A percentile compares a stretch with the other conserved stretches of the same genome.
These are phyloP conservation scores for Neonectria faginata DNA, from an alignment of 2,329 filamentous ascomycete species.

Conservation along the genomic window DNA sequence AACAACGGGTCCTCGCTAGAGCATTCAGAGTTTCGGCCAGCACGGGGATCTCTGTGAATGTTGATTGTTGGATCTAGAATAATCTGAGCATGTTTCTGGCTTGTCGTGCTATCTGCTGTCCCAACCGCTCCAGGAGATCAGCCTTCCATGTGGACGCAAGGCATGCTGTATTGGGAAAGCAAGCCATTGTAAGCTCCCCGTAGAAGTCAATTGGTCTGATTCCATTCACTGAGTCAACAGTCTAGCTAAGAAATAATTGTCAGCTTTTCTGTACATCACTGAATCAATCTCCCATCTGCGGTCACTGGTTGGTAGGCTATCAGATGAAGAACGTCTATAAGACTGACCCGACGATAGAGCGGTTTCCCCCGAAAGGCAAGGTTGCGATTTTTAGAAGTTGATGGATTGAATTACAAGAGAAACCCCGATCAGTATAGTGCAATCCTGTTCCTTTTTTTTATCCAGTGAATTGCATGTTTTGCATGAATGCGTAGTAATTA, in stretches of 20 bases:
- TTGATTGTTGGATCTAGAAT: conserved; percentile 33
- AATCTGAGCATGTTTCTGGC: conserved; percentile 28
- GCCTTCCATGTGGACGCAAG: conserved; percentile 29
- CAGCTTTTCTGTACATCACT: not conserved
- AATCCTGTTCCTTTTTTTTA: not conserved
- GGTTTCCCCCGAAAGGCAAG: no score
- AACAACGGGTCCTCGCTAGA: conserved; percentile 36
- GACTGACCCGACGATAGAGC: no score
- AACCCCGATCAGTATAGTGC: no score
- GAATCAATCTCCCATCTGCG: not conserved
- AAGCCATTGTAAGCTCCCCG: conserved; percentile 21
- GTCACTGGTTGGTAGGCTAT: no score
- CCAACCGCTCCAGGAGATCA: conserved; percentile 16
- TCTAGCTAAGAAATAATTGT: conserved; percentile 2
- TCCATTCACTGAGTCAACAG: conserved; percentile 27
- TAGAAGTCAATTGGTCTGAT: conserved; percentile 30
- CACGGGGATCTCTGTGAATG: conserved; percentile 30
- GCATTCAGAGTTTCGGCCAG: conserved; percentile 36
- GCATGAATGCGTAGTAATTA: no score
- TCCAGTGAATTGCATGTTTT: not conserved
- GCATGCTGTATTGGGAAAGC: conserved; percentile 27
- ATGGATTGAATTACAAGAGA: no score
- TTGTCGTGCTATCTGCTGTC: conserved; percentile 22
- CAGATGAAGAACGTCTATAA: no score
- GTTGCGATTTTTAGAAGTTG: no score